Evolutionary conservation across 75 land plant genomes (phyloP).

Genomic region (Cupressus sempervirens): DNA sequence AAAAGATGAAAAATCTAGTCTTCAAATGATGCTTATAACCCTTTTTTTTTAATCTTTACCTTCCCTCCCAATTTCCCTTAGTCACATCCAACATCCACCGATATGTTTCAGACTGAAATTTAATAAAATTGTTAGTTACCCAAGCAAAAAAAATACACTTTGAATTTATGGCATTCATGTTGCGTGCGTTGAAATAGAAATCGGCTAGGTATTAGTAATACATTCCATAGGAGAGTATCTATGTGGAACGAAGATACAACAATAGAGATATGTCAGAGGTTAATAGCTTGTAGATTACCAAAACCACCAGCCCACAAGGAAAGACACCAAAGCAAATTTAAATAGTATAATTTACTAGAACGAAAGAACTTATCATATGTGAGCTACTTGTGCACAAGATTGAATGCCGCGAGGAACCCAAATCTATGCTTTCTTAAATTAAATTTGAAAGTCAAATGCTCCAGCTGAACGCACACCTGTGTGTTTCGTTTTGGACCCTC

Average conservation of each 20-base stretch:
- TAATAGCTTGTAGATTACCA: neutral
- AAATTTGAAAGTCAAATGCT: neutral
- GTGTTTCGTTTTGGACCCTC: conserved; percentile 82
- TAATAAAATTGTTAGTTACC: neutral
- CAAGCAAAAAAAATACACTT: neutral
- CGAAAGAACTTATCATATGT: neutral
- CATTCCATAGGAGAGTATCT: neutral
- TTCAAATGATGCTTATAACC: neutral
- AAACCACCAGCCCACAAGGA: neutral
- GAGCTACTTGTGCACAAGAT: neutral
- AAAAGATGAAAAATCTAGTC: neutral
- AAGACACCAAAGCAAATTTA: neutral
- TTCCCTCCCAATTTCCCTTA: conserved; percentile 82
- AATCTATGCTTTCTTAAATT: neutral
- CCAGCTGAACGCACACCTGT: conserved; percentile 48
- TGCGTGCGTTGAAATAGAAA: neutral
- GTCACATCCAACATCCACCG: conserved; percentile 77
- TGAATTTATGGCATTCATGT: neutral
- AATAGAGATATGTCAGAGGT: neutral
- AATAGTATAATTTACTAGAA: neutral
- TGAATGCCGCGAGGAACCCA: neutral
- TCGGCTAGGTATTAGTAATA: neutral
- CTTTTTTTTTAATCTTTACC: conserved; percentile 31
- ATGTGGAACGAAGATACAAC: neutral
- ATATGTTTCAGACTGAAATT: conserved; percentile 83